phyloP scores from a whole-genome alignment of 2,329 filamentous ascomycete genomes.

The Pezicula rhizophila region DNA sequence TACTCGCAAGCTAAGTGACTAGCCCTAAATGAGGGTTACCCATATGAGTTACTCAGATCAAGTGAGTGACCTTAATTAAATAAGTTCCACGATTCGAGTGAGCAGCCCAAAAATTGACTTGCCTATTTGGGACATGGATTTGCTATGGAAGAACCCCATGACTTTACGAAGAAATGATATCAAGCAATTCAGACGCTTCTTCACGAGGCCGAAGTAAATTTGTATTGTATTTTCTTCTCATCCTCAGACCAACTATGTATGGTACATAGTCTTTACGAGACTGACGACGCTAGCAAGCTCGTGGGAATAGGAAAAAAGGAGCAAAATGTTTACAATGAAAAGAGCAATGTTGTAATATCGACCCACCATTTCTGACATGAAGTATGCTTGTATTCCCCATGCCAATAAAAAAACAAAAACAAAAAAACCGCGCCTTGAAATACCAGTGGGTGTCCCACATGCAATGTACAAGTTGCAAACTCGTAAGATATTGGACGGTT shows the following conservation, averaged over 20 bases:
- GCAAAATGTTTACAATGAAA: slow-evolving; percentile 22
- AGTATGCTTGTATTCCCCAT: slow-evolving; percentile 22
- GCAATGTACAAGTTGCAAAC: slow-evolving; percentile 21
- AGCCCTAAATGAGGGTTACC: no score
- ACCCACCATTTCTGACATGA: slow-evolving; percentile 21
- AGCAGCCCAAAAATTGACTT: no score
- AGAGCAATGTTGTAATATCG: slow-evolving; percentile 21
- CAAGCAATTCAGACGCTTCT: background rate
- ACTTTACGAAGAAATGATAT: background rate
- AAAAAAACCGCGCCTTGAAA: slow-evolving; percentile 21
- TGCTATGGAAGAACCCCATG: no score
- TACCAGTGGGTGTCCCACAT: slow-evolving; percentile 15
- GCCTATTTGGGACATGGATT: no score
- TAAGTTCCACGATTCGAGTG: no score
- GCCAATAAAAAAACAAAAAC: no score
- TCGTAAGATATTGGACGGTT: slow-evolving; percentile 23
- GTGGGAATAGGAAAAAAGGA: slow-evolving; percentile 8
- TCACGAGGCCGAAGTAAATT: background rate
- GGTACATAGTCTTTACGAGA: no score
- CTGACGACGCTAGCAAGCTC: background rate
- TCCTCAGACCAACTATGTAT: background rate
- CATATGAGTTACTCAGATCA: no score
- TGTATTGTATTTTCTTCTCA: slow-evolving; percentile 1
- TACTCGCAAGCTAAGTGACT: no score
- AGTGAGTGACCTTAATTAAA: no score